Percentiles rank a stretch among this genome's conserved stretches.
Conservation (phyloP, 73 alveolate genomes). For the Paramecium octaurelia region DNA sequence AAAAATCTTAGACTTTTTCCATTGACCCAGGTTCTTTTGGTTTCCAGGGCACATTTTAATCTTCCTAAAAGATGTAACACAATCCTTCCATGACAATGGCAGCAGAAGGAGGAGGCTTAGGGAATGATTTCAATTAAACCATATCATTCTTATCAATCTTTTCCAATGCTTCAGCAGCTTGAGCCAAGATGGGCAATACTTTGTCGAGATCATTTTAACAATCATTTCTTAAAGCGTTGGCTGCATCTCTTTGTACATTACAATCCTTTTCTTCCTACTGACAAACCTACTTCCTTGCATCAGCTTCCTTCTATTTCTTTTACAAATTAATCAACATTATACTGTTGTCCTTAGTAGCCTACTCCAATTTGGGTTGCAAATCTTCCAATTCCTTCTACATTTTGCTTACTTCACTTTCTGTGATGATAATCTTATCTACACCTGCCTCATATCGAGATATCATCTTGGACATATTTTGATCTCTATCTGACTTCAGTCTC, state of each 20-base stretch:
- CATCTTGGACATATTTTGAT: slow-evolving; percentile 28
- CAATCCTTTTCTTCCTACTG: slow-evolving; percentile 64
- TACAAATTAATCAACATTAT: slow-evolving; percentile 44
- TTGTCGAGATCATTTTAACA: slow-evolving; percentile 87
- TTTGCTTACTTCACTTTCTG: slow-evolving; percentile 81
- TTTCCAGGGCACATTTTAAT: slow-evolving; percentile 31
- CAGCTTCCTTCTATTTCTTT: slow-evolving; percentile 75
- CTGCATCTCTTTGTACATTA: slow-evolving; percentile 74
- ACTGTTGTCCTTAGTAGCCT: slow-evolving; percentile 70
- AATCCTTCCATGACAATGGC: slow-evolving; percentile 64
- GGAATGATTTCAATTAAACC: slow-evolving; percentile 59
- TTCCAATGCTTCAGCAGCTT: slow-evolving; percentile 96
- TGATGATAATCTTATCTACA: slow-evolving; percentile 82
- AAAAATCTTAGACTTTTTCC: slow-evolving; percentile 60
- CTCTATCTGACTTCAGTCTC: slow-evolving; percentile 72
- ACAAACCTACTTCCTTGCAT: slow-evolving; percentile 62
- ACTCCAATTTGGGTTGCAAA: slow-evolving; percentile 83
- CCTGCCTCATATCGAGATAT: slow-evolving; percentile 74
- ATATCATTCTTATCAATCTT: slow-evolving; percentile 91
- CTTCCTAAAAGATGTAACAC: slow-evolving; percentile 59
- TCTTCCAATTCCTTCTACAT: slow-evolving; percentile 86
- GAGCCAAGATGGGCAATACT: slow-evolving; percentile 97
- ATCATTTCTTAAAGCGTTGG: slow-evolving; percentile 78
- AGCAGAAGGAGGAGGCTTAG: slow-evolving; percentile 63
- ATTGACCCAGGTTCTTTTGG: slow-evolving; percentile 63